Evolutionary conservation across 2,329 filamentous ascomycete genomes (phyloP), one percentile per base, ranked within the genome.

Genomic region (Aspergillus pseudotamarii): DNA sequence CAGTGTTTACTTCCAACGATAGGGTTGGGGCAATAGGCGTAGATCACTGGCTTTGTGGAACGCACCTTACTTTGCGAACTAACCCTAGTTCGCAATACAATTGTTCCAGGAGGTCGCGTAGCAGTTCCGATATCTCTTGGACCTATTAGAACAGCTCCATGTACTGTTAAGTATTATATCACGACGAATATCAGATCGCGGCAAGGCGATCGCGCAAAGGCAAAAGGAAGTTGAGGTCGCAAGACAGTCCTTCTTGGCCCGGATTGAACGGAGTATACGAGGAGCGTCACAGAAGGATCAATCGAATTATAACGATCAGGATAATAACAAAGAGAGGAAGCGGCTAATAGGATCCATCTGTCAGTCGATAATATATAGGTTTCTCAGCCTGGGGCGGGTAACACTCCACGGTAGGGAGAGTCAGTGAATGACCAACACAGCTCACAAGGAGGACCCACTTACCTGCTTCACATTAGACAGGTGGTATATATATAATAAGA

Each of bases 331-430:
- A 48, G 26, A 59, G 36, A 56, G 34, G 28, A 11, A 36, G 28
- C 26, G 30, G 41, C 21, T 48, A 10, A n/a, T 64, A 28, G 19
- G 26, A 57, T 43, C 61, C 62, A 66, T 68, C 28, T 58, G 60
- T 32, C 57, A 60, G 53, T 58, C 32, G 56, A 32, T 46, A 48
- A 51, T 64, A 60, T 62, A 64, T 61, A 60, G 60, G 51, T 38
- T 61, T 63, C 64, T 59, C 58, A 60, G 58, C 62, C 61, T 58
- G 62, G 53, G 60, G 60, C 64, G 57, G 61, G 61, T 56, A 41
- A 61, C 45, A 26, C 57, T 38, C 48, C 57, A 66, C 55, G 61
- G 61, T 58, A 68, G 66, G 66, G 63, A 69, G 66, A 63, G 60
- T 67, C 63, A 69, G 66, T 64, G 64, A 62, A 63, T 53, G 51